A percentile compares a stretch with the other conserved stretches of the same genome.
phyloP scores from a whole-genome alignment of 129 eudicot species.

The Apium graveolens region DNA sequence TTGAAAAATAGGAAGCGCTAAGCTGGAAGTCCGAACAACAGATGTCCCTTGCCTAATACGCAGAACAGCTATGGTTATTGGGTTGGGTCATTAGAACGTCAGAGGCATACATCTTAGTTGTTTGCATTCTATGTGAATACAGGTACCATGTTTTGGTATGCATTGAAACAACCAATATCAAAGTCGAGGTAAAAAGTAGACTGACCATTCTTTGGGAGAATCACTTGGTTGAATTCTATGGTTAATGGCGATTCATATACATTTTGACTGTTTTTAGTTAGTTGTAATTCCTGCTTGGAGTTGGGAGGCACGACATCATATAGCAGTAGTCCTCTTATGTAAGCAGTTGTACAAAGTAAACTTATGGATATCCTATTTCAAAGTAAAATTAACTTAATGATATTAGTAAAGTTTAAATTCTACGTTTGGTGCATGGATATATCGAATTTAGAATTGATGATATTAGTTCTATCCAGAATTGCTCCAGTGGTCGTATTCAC shows the following conservation, averaged over 20 bases:
- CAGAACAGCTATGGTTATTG: neutral
- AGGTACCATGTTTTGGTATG: neutral
- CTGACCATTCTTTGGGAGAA: neutral
- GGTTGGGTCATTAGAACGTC: neutral
- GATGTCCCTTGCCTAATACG: neutral
- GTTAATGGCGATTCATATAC: neutral
- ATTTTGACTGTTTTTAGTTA: neutral
- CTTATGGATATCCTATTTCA: neutral
- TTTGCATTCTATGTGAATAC: neutral
- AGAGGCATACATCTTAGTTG: neutral
- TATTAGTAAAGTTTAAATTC: neutral
- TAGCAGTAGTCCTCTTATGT: neutral
- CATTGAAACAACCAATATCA: neutral
- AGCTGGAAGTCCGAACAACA: neutral
- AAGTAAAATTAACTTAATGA: neutral
- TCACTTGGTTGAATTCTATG: neutral
- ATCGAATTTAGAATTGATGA: neutral
- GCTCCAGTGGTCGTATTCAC: neutral
- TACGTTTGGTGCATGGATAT: neutral
- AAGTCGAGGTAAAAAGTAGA: neutral
- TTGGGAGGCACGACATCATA: neutral
- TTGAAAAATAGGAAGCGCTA: neutral
- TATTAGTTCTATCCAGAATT: too few species aligned
- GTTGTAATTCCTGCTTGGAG: neutral
- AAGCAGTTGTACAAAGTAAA: neutral